phyloP scores from a whole-genome alignment of 2,329 filamentous ascomycete genomes.

The Penicillium oxalicum region DNA sequence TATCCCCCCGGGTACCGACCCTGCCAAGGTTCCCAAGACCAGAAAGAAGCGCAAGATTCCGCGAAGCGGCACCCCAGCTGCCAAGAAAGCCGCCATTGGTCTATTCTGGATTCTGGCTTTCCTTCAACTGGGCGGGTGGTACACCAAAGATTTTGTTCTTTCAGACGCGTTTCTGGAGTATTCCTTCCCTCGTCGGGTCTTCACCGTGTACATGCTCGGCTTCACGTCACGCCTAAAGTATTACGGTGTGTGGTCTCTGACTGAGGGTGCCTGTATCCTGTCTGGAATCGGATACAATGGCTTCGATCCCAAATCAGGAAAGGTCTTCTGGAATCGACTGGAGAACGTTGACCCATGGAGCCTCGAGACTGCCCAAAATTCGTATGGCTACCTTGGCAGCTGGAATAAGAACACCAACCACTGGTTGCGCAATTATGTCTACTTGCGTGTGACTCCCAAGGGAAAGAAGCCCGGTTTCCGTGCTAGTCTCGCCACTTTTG shows the following conservation, averaged over 20 bases:
- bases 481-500: slow-evolving; percentile 88
- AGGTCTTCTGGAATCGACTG: slow-evolving; percentile 81
- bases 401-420: slow-evolving; percentile 99
- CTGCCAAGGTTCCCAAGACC: slow-evolving; percentile 75
- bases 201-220: slow-evolving; percentile 75
- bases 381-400: slow-evolving; percentile 79
- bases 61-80: slow-evolving; percentile 78
- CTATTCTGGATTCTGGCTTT: slow-evolving; percentile 75
- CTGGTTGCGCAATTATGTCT: slow-evolving; percentile 94
- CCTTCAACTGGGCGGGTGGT: slow-evolving; percentile 64
- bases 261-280: slow-evolving; percentile 90
- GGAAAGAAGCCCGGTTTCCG: slow-evolving; percentile 96
- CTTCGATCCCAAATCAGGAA: slow-evolving; percentile 75
- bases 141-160: slow-evolving; percentile 58
- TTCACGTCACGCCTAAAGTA: slow-evolving; percentile 84
- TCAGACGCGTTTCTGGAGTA: slow-evolving; percentile 62
- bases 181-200: slow-evolving; percentile 65
- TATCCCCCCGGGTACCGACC: slow-evolving; percentile 71
- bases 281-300: slow-evolving; percentile 92
- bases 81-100: slow-evolving; percentile 66
- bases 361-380: slow-evolving; percentile 88
- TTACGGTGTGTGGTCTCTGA: slow-evolving; percentile 90
- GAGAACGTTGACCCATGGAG: slow-evolving; percentile 82
- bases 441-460: slow-evolving; percentile 86
- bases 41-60: slow-evolving; percentile 89